Evolutionary conservation across 352 stramenopile species (phyloP).

Genomic region (Detonula confervacea): DNA sequence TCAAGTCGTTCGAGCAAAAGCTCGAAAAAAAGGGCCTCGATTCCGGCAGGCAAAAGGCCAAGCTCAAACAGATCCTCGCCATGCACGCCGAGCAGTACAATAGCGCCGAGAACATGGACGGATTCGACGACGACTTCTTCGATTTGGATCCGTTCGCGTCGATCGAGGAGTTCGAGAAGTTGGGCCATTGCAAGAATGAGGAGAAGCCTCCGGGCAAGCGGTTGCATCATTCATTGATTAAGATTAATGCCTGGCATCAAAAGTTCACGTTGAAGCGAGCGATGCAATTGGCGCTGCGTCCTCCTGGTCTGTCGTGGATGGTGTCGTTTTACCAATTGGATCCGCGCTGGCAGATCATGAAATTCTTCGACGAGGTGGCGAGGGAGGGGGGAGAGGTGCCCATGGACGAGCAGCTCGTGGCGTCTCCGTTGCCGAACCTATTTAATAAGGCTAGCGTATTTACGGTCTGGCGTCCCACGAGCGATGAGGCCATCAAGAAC

Average conservation of each 20-base stretch:
- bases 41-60: too few relatives aligned
- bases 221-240: too few relatives aligned
- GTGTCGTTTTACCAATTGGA: constrained; percentile 43
- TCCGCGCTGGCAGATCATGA: constrained; percentile 49
- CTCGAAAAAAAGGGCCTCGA: too few relatives aligned
- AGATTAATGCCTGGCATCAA: constrained; percentile 29
- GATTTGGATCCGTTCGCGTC: background rate
- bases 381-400: constrained; percentile 22
- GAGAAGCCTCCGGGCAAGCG: too few relatives aligned
- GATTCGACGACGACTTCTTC: too few relatives aligned
- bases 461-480: constrained; percentile 46
- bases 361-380: constrained; percentile 50
- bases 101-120: too few relatives aligned
- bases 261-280: constrained; percentile 23
- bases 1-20: too few relatives aligned
- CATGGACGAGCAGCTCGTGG: constrained; percentile 29
- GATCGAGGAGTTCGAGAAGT: background rate
- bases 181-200: background rate
- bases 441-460: constrained; percentile 43
- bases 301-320: constrained; percentile 48
- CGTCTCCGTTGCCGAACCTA: constrained; percentile 9
- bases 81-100: too few relatives aligned
- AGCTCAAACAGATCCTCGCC: too few relatives aligned
- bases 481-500: constrained; percentile 55
- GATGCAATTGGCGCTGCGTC: constrained; percentile 21